phyloP scores from a whole-genome alignment of 2,329 filamentous ascomycete species.

The Ceratocystis huliohia region DNA sequence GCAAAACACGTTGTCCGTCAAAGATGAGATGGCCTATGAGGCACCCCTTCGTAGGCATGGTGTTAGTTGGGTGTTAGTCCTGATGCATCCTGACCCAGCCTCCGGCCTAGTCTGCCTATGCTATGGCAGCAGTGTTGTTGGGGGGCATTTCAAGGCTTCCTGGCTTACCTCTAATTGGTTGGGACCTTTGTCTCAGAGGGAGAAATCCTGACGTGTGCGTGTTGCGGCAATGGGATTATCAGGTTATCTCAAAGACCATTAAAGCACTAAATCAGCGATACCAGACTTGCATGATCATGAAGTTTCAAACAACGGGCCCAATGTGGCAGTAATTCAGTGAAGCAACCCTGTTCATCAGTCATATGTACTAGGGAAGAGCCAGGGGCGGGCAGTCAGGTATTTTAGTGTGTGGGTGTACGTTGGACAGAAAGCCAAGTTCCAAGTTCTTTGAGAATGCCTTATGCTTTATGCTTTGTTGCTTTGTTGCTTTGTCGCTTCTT shows the following conservation, averaged over 20 bases:
- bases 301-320: neutral
- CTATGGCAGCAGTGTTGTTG: neutral
- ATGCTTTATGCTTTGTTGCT: neutral
- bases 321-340: neutral
- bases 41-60: no score
- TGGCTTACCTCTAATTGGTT: neutral
- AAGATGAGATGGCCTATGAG: neutral
- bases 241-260: neutral
- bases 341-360: neutral
- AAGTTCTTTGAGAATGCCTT: neutral
- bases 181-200: neutral
- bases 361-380: neutral
- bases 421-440: neutral
- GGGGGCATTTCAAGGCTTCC: neutral
- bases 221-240: neutral
- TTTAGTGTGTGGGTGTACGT: neutral
- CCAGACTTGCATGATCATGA: neutral
- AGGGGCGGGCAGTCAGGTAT: neutral
- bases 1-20: neutral
- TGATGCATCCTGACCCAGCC: neutral
- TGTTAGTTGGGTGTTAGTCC: neutral
- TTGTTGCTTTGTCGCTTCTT: neutral
- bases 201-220: neutral
- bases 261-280: neutral
- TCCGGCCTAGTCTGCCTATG: neutral